These are phyloP conservation scores for Prototheca wickerhamii DNA, from an alignment of 163 green algal genomes.

Conservation along the genomic window DNA sequence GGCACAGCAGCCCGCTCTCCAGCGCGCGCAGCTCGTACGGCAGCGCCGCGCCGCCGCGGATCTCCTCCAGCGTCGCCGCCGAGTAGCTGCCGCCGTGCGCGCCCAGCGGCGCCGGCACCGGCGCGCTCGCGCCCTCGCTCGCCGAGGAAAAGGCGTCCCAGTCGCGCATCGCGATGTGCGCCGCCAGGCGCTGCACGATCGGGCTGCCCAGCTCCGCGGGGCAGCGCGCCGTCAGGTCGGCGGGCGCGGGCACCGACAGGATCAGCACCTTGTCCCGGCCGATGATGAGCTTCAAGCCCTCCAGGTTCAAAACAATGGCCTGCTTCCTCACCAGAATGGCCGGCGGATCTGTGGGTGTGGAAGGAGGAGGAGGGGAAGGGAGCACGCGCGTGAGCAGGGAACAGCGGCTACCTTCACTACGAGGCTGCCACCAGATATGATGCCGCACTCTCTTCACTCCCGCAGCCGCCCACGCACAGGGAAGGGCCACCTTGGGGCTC, in stretches of 20 bases:
- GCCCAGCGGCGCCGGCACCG: neutral
- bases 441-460: neutral
- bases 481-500: slow-evolving; percentile 20
- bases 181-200: slow-evolving; percentile 12
- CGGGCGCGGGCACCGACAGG: slow-evolving; percentile 10
- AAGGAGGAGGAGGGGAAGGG: neutral
- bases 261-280: slow-evolving; percentile 16
- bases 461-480: slow-evolving; percentile 7
- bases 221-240: slow-evolving; percentile 9
- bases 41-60: slow-evolving; percentile 4
- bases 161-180: slow-evolving; percentile 1
- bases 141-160: neutral
- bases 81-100: neutral
- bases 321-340: slow-evolving; percentile 19
- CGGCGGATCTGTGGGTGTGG: slow-evolving; percentile 9
- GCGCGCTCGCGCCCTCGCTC: too few relatives aligned
- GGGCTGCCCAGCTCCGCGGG: slow-evolving; percentile 9
- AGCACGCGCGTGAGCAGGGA: neutral
- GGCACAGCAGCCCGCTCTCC: slow-evolving; percentile 14
- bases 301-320: slow-evolving; percentile 20
- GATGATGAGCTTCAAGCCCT: slow-evolving; percentile 24
- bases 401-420: neutral
- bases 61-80: neutral
- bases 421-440: neutral
- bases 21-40: slow-evolving; percentile 20